These are phyloP conservation scores for Ogataea populi-albae DNA, from an alignment of 805 yeast genomes.

Conservation along the genomic window DNA sequence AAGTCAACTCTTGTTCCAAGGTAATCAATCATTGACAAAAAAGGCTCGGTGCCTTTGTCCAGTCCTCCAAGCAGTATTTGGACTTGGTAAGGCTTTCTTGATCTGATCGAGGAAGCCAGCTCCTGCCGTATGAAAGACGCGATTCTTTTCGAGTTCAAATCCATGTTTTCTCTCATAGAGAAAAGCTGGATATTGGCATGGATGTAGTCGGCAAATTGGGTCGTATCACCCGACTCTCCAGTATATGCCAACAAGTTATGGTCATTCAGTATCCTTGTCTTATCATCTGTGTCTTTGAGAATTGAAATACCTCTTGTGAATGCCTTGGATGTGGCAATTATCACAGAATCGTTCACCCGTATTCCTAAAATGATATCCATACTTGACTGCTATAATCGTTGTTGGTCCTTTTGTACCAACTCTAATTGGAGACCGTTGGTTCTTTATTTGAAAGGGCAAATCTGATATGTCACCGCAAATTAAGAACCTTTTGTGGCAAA, in stretches of 20 bases:
- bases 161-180: slow-evolving; percentile 79
- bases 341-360: slow-evolving; percentile 72
- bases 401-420: background rate
- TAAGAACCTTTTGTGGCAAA: background rate
- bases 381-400: slow-evolving; percentile 5
- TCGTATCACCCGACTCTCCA: slow-evolving; percentile 96
- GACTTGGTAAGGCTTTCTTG: slow-evolving; percentile 95
- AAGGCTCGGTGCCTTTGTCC: slow-evolving; percentile 52
- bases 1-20: slow-evolving; percentile 86
- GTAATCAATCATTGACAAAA: slow-evolving; percentile 87
- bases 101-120: slow-evolving; percentile 82
- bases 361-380: slow-evolving; percentile 95
- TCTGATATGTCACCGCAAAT: no score
- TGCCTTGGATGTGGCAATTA: slow-evolving; percentile 93
- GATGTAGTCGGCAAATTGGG: slow-evolving; percentile 89
- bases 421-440: background rate
- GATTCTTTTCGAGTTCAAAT: slow-evolving; percentile 79
- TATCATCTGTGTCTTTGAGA: slow-evolving; percentile 74
- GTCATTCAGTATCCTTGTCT: slow-evolving; percentile 69
- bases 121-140: slow-evolving; percentile 86
- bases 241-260: slow-evolving; percentile 84
- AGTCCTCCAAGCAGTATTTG: slow-evolving; percentile 86
- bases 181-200: slow-evolving; percentile 90
- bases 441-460: slow-evolving; percentile 6
- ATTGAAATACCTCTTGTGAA: slow-evolving; percentile 87